Evolutionary conservation across 768 basidiomycete genomes (phyloP).

Genomic region (Tulasnella sp.): DNA sequence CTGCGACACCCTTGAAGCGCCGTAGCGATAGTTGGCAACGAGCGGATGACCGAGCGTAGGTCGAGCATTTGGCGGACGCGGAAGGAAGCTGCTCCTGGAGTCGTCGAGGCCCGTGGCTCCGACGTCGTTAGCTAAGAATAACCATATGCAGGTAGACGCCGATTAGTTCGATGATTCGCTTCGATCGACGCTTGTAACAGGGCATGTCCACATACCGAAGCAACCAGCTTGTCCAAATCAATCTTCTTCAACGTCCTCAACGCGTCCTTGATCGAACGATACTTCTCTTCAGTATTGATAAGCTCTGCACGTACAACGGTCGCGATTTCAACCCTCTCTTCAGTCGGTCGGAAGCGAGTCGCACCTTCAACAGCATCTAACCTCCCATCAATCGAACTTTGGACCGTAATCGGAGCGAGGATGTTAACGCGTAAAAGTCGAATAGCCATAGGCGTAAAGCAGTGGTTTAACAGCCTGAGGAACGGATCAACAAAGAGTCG

Average conservation of each 20-base stretch:
- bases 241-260: conserved; percentile 69
- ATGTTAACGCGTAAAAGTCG: conserved; percentile 76
- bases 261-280: conserved; percentile 62
- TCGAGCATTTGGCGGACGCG: conserved; percentile 77
- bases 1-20: conserved; percentile 58
- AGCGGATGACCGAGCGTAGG: conserved; percentile 66
- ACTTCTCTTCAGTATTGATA: conserved; percentile 69
- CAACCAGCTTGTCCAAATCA: conserved; percentile 69
- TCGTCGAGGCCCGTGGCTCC: conserved; percentile 52
- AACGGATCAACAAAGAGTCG: neutral
- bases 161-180: conserved; percentile 36
- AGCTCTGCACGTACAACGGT: conserved; percentile 51
- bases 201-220: conserved; percentile 19
- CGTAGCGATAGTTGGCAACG: conserved; percentile 58
- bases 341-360: neutral
- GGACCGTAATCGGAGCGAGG: conserved; percentile 73
- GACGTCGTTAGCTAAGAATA: conserved; percentile 58
- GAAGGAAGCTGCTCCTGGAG: conserved; percentile 60
- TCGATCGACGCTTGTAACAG: no score
- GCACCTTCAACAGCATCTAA: conserved; percentile 83
- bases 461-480: conserved; percentile 66
- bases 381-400: conserved; percentile 67
- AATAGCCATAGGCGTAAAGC: conserved; percentile 85
- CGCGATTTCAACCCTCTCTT: conserved; percentile 26
- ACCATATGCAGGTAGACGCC: neutral